These are phyloP conservation scores for Chaetomium fimeti DNA, from an alignment of 495 filamentous ascomycete species.

Conservation along the genomic window DNA sequence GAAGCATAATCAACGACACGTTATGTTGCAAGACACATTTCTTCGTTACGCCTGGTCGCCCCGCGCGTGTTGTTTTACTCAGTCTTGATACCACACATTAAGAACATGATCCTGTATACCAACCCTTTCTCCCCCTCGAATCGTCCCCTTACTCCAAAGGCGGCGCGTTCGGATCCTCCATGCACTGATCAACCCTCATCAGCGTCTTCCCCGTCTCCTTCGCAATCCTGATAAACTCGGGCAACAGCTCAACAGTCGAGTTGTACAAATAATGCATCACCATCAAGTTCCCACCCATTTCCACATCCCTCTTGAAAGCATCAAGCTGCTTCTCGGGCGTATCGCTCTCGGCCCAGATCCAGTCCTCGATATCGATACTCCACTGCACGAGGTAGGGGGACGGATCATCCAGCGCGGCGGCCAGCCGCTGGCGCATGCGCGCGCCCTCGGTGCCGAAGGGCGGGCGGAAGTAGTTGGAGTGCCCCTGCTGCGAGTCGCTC, in stretches of 20 bases:
- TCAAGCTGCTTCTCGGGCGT: slow-evolving; percentile 75
- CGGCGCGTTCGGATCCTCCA: slow-evolving; percentile 68
- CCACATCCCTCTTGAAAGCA: slow-evolving; percentile 67
- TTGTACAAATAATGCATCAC: slow-evolving; percentile 76
- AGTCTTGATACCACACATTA: too few species aligned
- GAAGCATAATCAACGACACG: too few species aligned
- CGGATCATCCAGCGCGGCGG: slow-evolving; percentile 44
- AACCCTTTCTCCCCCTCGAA: too few species aligned
- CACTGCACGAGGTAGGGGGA: slow-evolving; percentile 65
- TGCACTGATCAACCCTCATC: slow-evolving; percentile 78
- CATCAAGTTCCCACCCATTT: slow-evolving; percentile 65
- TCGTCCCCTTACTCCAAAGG: slow-evolving; percentile 39
- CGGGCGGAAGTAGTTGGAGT: slow-evolving; percentile 66
- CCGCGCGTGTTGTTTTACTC: too few species aligned
- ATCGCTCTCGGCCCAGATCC: slow-evolving; percentile 63
- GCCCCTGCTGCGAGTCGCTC: slow-evolving; percentile 30
- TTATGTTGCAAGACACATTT: too few species aligned
- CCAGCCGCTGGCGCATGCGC: slow-evolving; percentile 64
- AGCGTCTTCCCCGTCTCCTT: slow-evolving; percentile 64
- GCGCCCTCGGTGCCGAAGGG: slow-evolving; percentile 75
- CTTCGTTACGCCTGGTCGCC: too few species aligned
- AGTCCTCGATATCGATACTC: slow-evolving; percentile 78
- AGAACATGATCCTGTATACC: not conserved
- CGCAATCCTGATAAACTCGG: slow-evolving; percentile 66
- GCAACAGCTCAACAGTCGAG: slow-evolving; percentile 64